These are phyloP conservation scores for Vanilla planifolia DNA, from an alignment of 106 monocot species.

Conservation along the genomic window DNA sequence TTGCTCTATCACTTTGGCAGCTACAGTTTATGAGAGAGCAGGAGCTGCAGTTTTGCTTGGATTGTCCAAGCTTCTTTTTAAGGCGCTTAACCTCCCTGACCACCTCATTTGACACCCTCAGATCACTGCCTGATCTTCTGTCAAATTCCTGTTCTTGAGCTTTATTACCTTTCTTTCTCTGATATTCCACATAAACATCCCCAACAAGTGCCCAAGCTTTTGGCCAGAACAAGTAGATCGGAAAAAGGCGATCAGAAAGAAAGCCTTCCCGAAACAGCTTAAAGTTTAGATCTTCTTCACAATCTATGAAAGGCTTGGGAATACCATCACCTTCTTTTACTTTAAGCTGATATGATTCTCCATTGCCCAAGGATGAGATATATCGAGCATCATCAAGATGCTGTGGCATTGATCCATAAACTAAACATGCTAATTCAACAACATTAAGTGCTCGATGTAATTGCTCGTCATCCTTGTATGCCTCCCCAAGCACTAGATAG, in stretches of 20 bases:
- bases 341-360: conserved; percentile 19
- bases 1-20: conserved; percentile 81
- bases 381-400: conserved; percentile 73
- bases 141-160: conserved; percentile 19
- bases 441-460: conserved; percentile 67
- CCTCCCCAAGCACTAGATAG: conserved; percentile 90
- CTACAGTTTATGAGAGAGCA: conserved; percentile 92
- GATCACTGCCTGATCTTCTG: conserved; percentile 27
- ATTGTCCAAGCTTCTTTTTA: conserved; percentile 81
- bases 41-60: conserved; percentile 60
- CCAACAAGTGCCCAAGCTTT: conserved; percentile 92
- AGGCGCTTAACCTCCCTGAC: conserved; percentile 85
- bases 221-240: conserved; percentile 75
- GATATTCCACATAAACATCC: conserved; percentile 80
- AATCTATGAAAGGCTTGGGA: conserved; percentile 16
- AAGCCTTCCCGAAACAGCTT: conserved; percentile 13
- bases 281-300: conserved; percentile 10
- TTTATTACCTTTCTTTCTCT: conserved; percentile 36
- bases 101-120: conserved; percentile 89
- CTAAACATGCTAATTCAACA: conserved; percentile 80
- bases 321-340: conserved; percentile 13
- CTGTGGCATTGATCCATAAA: conserved; percentile 98
- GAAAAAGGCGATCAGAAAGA: conserved; percentile 22
- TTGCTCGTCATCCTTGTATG: conserved; percentile 78
- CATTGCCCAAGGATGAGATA: conserved; percentile 74